phyloP scores from a whole-genome alignment of 805 yeast species.

The Pichia californica region DNA sequence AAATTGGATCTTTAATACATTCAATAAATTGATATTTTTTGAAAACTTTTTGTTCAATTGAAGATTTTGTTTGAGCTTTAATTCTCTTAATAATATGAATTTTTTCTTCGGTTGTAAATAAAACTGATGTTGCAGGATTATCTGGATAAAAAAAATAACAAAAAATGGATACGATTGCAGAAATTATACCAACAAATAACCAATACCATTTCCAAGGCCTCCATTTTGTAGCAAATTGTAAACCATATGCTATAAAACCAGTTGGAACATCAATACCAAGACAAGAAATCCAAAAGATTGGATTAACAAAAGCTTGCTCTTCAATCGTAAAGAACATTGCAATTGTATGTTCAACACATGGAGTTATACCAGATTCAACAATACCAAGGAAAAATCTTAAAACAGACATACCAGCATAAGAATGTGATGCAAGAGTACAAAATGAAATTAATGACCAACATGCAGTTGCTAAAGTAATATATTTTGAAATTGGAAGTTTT shows the following conservation, averaged over 20 bases:
- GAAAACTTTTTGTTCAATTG: conserved; percentile 37
- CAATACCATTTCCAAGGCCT: conserved; percentile 42
- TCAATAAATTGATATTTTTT: conserved; percentile 43
- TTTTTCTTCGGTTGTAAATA: conserved; percentile 33
- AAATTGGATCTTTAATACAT: conserved; percentile 38
- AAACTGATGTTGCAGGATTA: conserved; percentile 43
- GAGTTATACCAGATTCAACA: conserved; percentile 34
- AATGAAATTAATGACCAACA: conserved; percentile 31
- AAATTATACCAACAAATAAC: conserved; percentile 49
- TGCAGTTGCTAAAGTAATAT: conserved; percentile 24
- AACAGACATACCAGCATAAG: conserved; percentile 39
- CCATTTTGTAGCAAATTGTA: conserved; percentile 14
- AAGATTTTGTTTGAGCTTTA: conserved; percentile 27
- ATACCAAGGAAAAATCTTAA: conserved; percentile 33
- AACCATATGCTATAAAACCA: conserved; percentile 27
- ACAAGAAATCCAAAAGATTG: conserved; percentile 31
- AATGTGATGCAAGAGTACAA: conserved; percentile 37
- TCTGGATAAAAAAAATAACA: conserved; percentile 40
- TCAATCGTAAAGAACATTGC: conserved; percentile 41
- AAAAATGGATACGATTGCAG: conserved; percentile 32
- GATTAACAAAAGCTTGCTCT: conserved; percentile 35
- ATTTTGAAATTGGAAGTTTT: conserved; percentile 28
- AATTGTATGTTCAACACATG: conserved; percentile 40
- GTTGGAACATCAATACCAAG: conserved; percentile 37
- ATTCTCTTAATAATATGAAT: conserved; percentile 36